phyloP scores from a whole-genome alignment of 352 stramenopile species.

The Globisporangium nagaii region DNA sequence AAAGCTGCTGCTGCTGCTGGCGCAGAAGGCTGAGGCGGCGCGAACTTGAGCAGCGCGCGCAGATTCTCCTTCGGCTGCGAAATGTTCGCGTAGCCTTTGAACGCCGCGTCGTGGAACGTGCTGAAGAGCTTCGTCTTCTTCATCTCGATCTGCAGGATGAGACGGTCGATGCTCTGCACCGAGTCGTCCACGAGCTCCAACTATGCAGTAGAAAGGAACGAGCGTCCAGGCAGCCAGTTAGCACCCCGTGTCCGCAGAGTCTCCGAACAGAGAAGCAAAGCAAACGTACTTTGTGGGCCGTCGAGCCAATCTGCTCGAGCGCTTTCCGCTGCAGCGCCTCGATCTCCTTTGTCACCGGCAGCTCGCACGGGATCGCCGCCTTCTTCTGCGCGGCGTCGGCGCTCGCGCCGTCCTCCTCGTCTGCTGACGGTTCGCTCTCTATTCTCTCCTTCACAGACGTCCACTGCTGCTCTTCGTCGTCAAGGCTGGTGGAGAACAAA shows the following conservation, averaged over 20 bases:
- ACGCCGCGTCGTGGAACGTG: conserved; percentile 69
- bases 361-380: conserved; percentile 21
- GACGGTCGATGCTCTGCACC: conserved; percentile 56
- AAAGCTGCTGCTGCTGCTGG: background rate
- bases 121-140: conserved; percentile 64
- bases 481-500: conserved; percentile 18
- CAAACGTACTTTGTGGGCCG: conserved; percentile 30
- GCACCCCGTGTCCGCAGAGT: background rate
- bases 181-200: conserved; percentile 53
- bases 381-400: conserved; percentile 2
- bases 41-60: conserved; percentile 42
- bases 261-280: background rate
- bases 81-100: conserved; percentile 68
- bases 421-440: conserved; percentile 17
- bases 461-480: conserved; percentile 54
- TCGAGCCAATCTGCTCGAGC: conserved; percentile 36
- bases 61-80: conserved; percentile 65
- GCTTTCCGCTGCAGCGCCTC: conserved; percentile 39
- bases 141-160: conserved; percentile 63
- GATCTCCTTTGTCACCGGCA: conserved; percentile 41
- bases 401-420: conserved; percentile 2
- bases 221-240: background rate
- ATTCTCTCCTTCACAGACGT: conserved; percentile 31
- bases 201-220: conserved; percentile 15
- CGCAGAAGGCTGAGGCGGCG: background rate